A percentile compares a stretch with the other conserved stretches of the same genome.
Conservation (phyloP, 176 grass and related monocot species). For the Bonia amplexicaulis region DNA sequence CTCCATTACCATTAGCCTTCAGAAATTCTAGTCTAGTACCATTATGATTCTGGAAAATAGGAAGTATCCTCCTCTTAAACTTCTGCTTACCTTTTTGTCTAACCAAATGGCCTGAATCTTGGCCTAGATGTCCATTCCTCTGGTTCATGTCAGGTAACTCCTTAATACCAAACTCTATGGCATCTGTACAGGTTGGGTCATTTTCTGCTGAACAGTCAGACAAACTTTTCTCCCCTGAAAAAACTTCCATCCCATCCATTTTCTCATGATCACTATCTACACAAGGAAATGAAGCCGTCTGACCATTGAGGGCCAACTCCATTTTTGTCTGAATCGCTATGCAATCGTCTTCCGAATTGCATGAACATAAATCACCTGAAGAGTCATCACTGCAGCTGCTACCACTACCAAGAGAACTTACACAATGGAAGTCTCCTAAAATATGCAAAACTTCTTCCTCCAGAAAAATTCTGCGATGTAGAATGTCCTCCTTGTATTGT, state of each 20-base stretch:
- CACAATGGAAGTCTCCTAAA: conserved; percentile 48
- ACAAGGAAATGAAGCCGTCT: conserved; percentile 31
- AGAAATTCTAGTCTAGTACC: conserved; percentile 23
- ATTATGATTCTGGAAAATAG: conserved; percentile 54
- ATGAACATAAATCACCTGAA: conserved; percentile 71
- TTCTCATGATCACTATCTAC: conserved; percentile 39
- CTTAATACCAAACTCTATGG: conserved; percentile 22
- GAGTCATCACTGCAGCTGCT: conserved; percentile 71
- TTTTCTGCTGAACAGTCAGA: conserved; percentile 24
- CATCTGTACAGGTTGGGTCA: conserved; percentile 18
- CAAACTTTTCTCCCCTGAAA: conserved; percentile 15
- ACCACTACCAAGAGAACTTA: conserved; percentile 48
- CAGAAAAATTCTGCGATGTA: conserved; percentile 63
- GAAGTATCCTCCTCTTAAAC: conserved; percentile 47
- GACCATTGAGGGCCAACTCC: conserved; percentile 34
- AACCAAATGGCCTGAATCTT: conserved; percentile 28
- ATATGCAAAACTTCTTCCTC: conserved; percentile 80
- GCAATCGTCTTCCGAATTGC: conserved; percentile 72
- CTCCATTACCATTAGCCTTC: conserved; percentile 34
- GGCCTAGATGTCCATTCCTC: conserved; percentile 25
- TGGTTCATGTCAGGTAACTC: conserved; percentile 31
- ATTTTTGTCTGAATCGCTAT: conserved; percentile 39
- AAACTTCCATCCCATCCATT: conserved; percentile 26
- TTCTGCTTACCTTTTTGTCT: conserved; percentile 44
- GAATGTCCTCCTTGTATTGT: conserved; percentile 86